Evolutionary conservation across 306 rosid genomes (phyloP).

Genomic region (Ammopiptanthus mongolicus): DNA sequence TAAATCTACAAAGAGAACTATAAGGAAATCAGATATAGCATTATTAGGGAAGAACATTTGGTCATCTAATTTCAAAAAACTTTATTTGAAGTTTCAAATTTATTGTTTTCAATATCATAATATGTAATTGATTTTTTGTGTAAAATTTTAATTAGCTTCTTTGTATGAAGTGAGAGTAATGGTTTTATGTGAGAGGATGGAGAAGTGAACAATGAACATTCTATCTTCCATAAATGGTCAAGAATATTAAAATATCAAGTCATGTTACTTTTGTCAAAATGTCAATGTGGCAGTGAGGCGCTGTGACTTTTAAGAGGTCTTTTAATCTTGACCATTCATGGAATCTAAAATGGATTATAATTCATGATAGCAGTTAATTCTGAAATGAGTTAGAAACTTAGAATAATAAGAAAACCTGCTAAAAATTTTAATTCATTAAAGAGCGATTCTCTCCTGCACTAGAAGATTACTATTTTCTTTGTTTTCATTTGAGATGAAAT

Average conservation of each 20-base stretch:
- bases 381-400: conserved; percentile 17
- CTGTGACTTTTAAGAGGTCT: background rate
- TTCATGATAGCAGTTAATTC: conserved; percentile 15
- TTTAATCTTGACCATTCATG: background rate
- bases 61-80: background rate
- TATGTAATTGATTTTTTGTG: background rate
- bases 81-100: background rate
- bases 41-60: background rate
- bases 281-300: conserved; percentile 1
- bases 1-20: background rate
- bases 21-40: conserved; percentile 4
- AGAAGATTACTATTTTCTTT: background rate
- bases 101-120: conserved; percentile 8
- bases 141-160: background rate
- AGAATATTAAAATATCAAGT: background rate
- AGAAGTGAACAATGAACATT: background rate
- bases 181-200: background rate
- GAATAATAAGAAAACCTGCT: conserved; percentile 9
- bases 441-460: background rate
- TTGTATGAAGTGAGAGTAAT: background rate
- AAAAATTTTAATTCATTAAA: background rate
- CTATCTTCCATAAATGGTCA: conserved; percentile 15
- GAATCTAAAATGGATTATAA: conserved; percentile 7
- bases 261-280: background rate
- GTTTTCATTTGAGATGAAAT: conserved; percentile 11